Evolutionary conservation across 2,329 filamentous ascomycete species (phyloP).

Genomic region (Neurospora sp.): DNA sequence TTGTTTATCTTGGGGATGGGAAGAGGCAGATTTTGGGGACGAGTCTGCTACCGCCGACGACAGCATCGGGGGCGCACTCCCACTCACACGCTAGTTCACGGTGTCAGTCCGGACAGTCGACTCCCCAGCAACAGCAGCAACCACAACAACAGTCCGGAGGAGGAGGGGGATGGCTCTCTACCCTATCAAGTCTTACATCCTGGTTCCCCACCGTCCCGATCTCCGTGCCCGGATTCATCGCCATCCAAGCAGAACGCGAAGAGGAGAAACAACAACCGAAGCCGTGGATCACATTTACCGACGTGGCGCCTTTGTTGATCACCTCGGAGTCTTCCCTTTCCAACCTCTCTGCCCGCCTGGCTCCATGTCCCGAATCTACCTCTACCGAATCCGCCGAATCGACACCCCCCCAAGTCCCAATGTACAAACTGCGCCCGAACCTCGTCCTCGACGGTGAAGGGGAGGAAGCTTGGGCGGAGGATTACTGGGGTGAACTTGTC

Average conservation of each 20-base stretch:
- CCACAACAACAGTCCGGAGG: slow-evolving; percentile 1
- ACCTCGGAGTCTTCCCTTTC: slow-evolving; percentile 59
- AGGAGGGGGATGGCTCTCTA: slow-evolving; percentile 6
- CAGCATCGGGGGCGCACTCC: neutral
- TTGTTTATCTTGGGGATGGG: slow-evolving; percentile 56
- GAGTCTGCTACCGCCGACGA: slow-evolving; percentile 32
- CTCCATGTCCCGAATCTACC: too few species aligned
- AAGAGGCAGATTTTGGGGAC: slow-evolving; percentile 49
- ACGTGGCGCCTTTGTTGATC: slow-evolving; percentile 66
- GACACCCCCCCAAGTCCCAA: slow-evolving; percentile 13
- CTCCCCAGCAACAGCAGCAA: slow-evolving; percentile 4
- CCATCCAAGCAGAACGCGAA: slow-evolving; percentile 12
- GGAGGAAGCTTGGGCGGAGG: slow-evolving; percentile 50
- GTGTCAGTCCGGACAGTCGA: slow-evolving; percentile 19
- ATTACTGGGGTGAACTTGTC: slow-evolving; percentile 58
- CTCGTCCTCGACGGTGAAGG: slow-evolving; percentile 53
- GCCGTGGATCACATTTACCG: slow-evolving; percentile 57
- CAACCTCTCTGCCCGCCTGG: slow-evolving; percentile 49
- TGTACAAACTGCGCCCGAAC: slow-evolving; percentile 64
- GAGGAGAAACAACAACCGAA: slow-evolving; percentile 19
- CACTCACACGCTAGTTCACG: slow-evolving; percentile 18
- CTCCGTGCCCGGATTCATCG: neutral
- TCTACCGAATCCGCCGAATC: neutral
- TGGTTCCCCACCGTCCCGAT: neutral
- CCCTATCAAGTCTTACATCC: neutral